Base-by-base conservation (phyloP, 148 eudicot species). In the Pouteria glomerata region DNA sequence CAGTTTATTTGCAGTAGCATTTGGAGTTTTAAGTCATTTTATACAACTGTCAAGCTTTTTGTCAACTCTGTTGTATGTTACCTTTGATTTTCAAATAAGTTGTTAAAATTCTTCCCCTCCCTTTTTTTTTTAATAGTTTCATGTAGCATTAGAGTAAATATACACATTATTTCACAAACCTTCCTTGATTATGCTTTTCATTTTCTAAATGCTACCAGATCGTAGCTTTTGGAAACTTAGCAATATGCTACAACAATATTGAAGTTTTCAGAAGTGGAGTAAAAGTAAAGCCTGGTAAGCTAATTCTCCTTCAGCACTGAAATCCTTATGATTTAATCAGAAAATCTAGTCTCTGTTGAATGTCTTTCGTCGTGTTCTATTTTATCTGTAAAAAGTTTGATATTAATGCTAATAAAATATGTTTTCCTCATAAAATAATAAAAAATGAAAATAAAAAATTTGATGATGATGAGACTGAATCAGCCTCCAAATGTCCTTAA, bases 201-300 rank as follows among this genome's bases (percentile, higher is more conserved):
- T 85, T 84, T 74, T 53, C 21, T 57, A 74, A 37, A 68, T 70
- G 57, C 77, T 53, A 29, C 55, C 78, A 88, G 88, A 78, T 88
- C 68, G 89, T 94, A 96, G 88, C 93, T 41, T 89, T 95, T 75
- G 98, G 97, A 78, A 91, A 93, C 6, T 76, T 91, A 70, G 85
- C 98, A 76, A 74, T 89, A 77, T 95, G 98, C 85, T 91, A 88
- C 89, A 82, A 91, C 89, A 95, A 95, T 72, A 64, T 91, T 80
- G 81, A 91, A 84, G 93, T 94, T 72, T 95, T 89, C 80, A 82
- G 89, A 82, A 96, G 96, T 65, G 97, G 84, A 23, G 97, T 95
- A 69, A 95, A 91, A 82, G 81, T 95, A 88, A 85, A 96, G 77
- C 91, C 96, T 16, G 48, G 62, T 44, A 34, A 27, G 61, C 27